Percentiles rank a stretch among this genome's conserved stretches.
Evolutionary conservation across 805 yeast species (phyloP).

Genomic region (Lipomyces yamadae): DNA sequence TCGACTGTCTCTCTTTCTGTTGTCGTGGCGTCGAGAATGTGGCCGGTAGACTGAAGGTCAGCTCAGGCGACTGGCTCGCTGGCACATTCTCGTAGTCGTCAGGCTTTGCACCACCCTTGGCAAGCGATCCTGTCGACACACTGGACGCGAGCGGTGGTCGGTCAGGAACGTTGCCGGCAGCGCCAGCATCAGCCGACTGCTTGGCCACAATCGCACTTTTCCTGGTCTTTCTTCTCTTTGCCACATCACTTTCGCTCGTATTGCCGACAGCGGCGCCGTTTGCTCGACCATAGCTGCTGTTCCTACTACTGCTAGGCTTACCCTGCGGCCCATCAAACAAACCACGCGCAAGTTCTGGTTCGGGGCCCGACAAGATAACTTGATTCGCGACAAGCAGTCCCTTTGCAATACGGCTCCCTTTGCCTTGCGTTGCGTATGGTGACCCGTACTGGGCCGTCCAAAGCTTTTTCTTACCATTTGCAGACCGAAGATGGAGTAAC

Average conservation of each 20-base stretch:
- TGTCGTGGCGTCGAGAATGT: neutral
- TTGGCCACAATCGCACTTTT: conserved; percentile 32
- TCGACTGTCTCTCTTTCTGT: neutral
- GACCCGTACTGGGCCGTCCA: conserved; percentile 21
- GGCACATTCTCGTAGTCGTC: neutral
- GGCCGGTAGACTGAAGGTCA: neutral
- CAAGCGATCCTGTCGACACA: conserved; percentile 18
- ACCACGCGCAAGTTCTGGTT: conserved; percentile 17
- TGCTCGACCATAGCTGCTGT: conserved; percentile 5
- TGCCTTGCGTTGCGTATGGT: neutral
- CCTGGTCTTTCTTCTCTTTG: conserved; percentile 27
- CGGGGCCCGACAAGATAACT: conserved; percentile 20
- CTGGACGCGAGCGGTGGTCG: conserved; percentile 23
- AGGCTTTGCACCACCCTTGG: neutral
- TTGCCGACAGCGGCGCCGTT: conserved; percentile 5
- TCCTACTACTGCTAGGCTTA: neutral
- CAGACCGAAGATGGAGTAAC: conserved; percentile 20
- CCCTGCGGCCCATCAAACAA: conserved; percentile 10
- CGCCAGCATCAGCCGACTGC: conserved; percentile 8
- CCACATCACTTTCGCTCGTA: conserved; percentile 13
- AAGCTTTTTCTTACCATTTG: conserved; percentile 13
- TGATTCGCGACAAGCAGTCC: conserved; percentile 30
- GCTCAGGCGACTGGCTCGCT: neutral
- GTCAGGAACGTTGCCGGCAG: neutral
- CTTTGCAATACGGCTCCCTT: conserved; percentile 22